Percentiles rank a stretch among this genome's conserved stretches.
phyloP scores from a whole-genome alignment of 2,329 filamentous ascomycete species.

The Xylaria arbuscula region DNA sequence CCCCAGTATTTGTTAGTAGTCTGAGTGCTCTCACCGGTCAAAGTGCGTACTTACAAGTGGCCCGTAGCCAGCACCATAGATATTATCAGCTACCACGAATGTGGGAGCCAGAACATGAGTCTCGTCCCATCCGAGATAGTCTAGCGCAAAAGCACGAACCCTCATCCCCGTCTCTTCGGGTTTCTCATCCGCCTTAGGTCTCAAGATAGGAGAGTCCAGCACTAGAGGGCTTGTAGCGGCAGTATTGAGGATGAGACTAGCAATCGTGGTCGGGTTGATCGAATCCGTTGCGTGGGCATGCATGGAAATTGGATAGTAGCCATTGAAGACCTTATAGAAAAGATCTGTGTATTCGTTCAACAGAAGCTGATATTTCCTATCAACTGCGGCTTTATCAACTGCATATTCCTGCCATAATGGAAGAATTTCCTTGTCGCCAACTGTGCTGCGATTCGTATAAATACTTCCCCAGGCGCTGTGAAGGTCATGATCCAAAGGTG shows the following conservation, averaged over 20 bases:
- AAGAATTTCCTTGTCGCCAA: conserved; percentile 35
- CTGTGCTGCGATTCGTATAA: conserved; percentile 41
- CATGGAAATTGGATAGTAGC: conserved; percentile 42
- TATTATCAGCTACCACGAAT: conserved; percentile 41
- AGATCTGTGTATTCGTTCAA: conserved; percentile 39
- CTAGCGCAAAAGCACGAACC: conserved; percentile 37
- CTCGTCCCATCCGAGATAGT: conserved; percentile 40
- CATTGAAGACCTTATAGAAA: conserved; percentile 41
- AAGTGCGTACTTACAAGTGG: conserved; percentile 33
- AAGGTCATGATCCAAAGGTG: conserved; percentile 42
- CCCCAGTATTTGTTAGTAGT: conserved; percentile 10
- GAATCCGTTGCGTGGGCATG: conserved; percentile 36
- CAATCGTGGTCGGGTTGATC: conserved; percentile 39
- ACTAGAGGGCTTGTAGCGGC: conserved; percentile 37
- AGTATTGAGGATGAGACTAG: conserved; percentile 41
- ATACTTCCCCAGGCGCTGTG: conserved; percentile 44
- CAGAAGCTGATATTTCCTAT: conserved; percentile 40
- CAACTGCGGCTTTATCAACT: conserved; percentile 38
- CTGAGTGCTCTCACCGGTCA: neutral
- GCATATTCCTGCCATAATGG: conserved; percentile 44
- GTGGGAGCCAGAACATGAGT: conserved; percentile 39
- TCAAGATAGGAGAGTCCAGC: conserved; percentile 31
- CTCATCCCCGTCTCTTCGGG: conserved; percentile 38
- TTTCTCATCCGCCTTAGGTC: conserved; percentile 35
- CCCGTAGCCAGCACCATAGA: conserved; percentile 41